Percentiles rank a stretch among this genome's conserved stretches.
Conservation (phyloP, 176 grass and related monocot species). For the Stipa capillata region DNA sequence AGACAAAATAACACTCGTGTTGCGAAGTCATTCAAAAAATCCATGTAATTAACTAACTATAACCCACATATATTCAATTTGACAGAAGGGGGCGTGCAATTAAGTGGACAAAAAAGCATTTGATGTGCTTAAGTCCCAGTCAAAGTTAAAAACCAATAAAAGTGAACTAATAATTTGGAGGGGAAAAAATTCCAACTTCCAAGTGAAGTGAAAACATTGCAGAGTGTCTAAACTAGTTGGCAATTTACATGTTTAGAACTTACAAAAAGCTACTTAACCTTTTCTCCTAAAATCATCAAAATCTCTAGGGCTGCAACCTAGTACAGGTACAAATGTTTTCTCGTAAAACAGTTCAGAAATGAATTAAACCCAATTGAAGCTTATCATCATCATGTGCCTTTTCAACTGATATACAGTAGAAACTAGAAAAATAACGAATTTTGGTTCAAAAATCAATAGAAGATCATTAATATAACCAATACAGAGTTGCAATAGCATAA, state of each 20-base stretch:
- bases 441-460: neutral
- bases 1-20: neutral
- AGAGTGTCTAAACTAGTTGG: neutral
- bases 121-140: neutral
- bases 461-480: neutral
- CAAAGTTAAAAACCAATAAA: slow-evolving; percentile 1
- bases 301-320: neutral
- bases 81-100: neutral
- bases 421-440: neutral
- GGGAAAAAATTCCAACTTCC: neutral
- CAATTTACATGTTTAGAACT: neutral
- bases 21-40: neutral
- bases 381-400: neutral
- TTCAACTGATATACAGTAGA: neutral
- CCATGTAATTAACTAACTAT: neutral
- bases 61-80: neutral
- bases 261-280: neutral
- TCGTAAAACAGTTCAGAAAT: neutral
- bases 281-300: neutral
- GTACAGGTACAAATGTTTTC: neutral
- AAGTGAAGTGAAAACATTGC: neutral
- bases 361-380: slow-evolving; percentile 2
- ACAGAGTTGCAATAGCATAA: neutral
- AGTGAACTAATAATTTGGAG: neutral
- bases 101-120: neutral